phyloP scores from a whole-genome alignment of 139 green algal genomes.

The Closterium sp. region DNA sequence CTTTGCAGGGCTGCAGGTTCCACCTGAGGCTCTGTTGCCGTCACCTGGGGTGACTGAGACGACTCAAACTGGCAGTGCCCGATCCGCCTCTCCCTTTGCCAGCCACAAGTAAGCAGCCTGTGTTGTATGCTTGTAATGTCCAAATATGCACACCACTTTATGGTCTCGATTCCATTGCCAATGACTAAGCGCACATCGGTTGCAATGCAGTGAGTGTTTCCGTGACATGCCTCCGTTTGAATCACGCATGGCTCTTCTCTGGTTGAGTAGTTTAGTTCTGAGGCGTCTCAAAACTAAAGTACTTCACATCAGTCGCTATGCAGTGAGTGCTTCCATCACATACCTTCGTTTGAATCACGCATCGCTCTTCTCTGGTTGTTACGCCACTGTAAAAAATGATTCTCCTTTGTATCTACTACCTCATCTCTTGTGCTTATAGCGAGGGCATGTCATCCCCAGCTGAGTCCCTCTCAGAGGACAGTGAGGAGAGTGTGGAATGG shows the following conservation, averaged over 20 bases:
- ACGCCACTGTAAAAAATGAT: not conserved
- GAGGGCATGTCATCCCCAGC: not conserved
- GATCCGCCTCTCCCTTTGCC: not conserved
- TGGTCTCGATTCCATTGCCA: too few species aligned
- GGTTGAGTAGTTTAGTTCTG: too few species aligned
- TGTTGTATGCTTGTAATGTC: not conserved
- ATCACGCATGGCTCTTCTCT: too few species aligned
- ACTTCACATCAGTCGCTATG: too few species aligned
- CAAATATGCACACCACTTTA: too few species aligned
- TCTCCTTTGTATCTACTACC: not conserved
- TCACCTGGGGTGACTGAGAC: not conserved
- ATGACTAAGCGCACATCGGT: too few species aligned
- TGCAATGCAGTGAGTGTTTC: too few species aligned
- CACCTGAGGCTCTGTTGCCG: not conserved
- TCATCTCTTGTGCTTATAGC: not conserved
- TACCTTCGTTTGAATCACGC: too few species aligned
- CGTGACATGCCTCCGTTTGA: too few species aligned
- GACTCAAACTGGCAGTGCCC: not conserved
- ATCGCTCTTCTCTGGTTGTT: too few species aligned
- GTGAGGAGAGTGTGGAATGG: not conserved
- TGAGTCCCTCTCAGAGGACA: not conserved
- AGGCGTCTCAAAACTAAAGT: too few species aligned
- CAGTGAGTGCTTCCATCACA: too few species aligned
- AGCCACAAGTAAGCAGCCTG: not conserved
- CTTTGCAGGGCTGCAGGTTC: not conserved